Base-by-base conservation (phyloP, 1,139 yeast genomes). In the Hanseniaspora sp. region DNA sequence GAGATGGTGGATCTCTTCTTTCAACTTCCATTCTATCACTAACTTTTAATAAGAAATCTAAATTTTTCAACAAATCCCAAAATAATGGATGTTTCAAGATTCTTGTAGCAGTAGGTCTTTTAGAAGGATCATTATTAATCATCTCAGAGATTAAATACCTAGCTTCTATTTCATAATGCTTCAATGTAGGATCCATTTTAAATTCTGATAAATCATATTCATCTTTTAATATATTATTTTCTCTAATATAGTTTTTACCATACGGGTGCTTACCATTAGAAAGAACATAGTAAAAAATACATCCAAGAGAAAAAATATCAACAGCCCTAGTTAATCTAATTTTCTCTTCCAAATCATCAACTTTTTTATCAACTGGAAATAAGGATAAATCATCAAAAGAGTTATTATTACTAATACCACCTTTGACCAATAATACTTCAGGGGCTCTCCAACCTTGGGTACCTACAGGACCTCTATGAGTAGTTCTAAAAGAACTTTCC, bases 371-470 rank as follows among this genome's bases (percentile, higher is more conserved):
- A 52, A 71, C 12, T 23, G 23, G 37, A 3, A 15, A 17, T n/a
- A 44, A 12, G 8, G 53, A 17, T 28, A 48, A 9, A 31, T 51
- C 48, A n/a, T 51, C 53, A 29, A 51, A 44, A 18, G 53, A 51
- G 30, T 51, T 51, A 17, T 51, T 51, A 39, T 44, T 51, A 33
- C 53, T 51, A 6, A 43, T 5, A 18, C 18, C 41, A 41, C 56
- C 41, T 61, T 67, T 71, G 34, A 71, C 78, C 41, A 79, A 71
- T 44, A 86, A 69, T 39, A 92, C 71, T 64, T 92, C 99, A 0
- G 98, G 98, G 0, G 98, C 97, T 61, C 97, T 77, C 98, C 98
- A 92, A 1, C 99, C 99, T 7, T 92, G 79, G 0, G 98, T 92
- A 1, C 99, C 99, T 0, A 96, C 95, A 11, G 95, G 95, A 63